Evolutionary conservation across 495 filamentous ascomycete species (phyloP).

Genomic region (Astrothelium subdiscretum): DNA sequence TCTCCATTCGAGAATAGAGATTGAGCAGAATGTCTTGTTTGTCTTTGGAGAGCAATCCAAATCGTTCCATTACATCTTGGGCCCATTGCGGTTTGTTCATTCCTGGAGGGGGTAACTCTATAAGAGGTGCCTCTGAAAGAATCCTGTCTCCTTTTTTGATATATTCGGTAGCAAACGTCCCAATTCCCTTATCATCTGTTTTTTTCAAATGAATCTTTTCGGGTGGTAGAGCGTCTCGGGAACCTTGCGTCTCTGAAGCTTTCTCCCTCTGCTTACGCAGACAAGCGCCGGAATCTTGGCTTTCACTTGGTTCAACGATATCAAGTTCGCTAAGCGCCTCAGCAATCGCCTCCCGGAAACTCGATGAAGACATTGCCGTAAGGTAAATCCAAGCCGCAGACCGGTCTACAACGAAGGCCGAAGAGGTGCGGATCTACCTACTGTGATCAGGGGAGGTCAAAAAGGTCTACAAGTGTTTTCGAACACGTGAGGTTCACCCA

Average conservation of each 20-base stretch:
- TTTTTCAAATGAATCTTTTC: background rate
- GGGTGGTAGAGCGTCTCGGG: background rate
- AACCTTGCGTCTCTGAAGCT: background rate
- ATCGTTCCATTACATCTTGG: background rate
- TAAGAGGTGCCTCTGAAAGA: background rate
- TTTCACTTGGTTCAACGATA: background rate
- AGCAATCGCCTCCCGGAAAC: background rate
- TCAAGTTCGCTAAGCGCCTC: background rate
- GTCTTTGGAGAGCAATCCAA: background rate
- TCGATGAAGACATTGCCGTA: background rate
- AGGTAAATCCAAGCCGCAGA: no score
- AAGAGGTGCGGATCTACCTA: no score
- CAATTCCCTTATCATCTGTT: background rate
- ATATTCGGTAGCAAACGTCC: background rate
- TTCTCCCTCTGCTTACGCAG: background rate
- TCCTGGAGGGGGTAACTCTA: background rate
- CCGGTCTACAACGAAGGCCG: no score
- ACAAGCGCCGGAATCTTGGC: background rate
- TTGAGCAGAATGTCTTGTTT: background rate
- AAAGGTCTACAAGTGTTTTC: no score
- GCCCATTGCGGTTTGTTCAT: background rate
- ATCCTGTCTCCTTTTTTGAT: background rate
- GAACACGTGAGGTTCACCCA: no score
- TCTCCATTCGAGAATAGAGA: background rate
- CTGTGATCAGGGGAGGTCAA: no score